phyloP scores from a whole-genome alignment of 805 yeast species.

The Brettanomyces sp. region DNA sequence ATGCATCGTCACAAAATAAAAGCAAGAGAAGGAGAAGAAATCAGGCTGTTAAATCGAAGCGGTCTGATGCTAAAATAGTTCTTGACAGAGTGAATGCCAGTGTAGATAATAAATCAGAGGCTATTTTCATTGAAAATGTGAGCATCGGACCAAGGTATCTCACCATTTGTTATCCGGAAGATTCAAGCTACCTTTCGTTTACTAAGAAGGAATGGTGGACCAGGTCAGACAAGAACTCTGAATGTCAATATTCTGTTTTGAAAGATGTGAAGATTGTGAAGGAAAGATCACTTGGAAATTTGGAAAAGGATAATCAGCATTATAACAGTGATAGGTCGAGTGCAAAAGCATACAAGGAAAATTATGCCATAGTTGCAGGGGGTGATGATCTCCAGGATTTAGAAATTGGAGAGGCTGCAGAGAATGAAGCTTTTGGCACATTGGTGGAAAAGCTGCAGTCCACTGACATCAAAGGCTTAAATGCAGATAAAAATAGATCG shows the following conservation, averaged over 20 bases:
- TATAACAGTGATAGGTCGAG: constrained; percentile 45
- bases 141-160: constrained; percentile 26
- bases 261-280: constrained; percentile 24
- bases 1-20: constrained; percentile 2
- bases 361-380: constrained; percentile 48
- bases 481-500: constrained; percentile 16
- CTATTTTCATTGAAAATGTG: constrained; percentile 16
- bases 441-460: constrained; percentile 45
- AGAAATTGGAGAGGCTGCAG: constrained; percentile 29
- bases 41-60: constrained; percentile 40
- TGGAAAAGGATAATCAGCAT: constrained; percentile 29
- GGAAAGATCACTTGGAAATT: constrained; percentile 31
- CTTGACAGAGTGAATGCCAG: constrained; percentile 26
- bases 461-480: constrained; percentile 10
- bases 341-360: constrained; percentile 49
- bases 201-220: constrained; percentile 43
- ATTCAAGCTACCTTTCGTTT: constrained; percentile 46
- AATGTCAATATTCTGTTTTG: constrained; percentile 16
- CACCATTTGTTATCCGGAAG: constrained; percentile 53
- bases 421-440: constrained; percentile 22
- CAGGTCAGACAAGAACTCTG: constrained; percentile 15
- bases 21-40: constrained; percentile 30
- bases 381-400: constrained; percentile 58
- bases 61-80: constrained; percentile 35
- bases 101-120: constrained; percentile 20